Evolutionary conservation across 1,284 basidiomycete species (phyloP).

Genomic region (Cryptococcus maquisensis): DNA sequence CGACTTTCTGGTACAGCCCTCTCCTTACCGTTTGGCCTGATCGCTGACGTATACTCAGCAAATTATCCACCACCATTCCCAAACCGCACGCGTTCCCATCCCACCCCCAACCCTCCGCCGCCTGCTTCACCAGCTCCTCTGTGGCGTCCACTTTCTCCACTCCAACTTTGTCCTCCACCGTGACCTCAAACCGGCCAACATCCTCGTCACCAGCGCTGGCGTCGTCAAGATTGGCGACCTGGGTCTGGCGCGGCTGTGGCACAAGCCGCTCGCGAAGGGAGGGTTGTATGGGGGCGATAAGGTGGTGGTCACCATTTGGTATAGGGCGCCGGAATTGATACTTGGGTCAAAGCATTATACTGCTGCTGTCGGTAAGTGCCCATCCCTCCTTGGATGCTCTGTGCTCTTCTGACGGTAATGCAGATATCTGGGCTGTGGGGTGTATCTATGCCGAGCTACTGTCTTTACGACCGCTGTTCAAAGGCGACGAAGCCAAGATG

Average conservation of each 20-base stretch:
- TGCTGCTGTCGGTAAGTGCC: constrained; percentile 65
- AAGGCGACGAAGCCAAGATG: constrained; percentile 96
- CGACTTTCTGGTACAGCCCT: constrained; percentile 79
- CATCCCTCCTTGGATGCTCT: not conserved
- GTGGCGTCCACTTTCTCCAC: constrained; percentile 92
- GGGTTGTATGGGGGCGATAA: constrained; percentile 77
- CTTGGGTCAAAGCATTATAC: constrained; percentile 96
- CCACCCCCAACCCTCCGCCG: constrained; percentile 79
- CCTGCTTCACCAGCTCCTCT: constrained; percentile 90
- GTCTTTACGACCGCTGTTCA: constrained; percentile 92
- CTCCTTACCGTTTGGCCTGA: not conserved
- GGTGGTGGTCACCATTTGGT: constrained; percentile 99
- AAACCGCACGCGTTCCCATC: constrained; percentile 71
- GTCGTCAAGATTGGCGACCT: constrained; percentile 97
- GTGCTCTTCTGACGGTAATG: not conserved
- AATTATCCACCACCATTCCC: constrained; percentile 96
- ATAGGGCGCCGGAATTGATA: constrained; percentile 90
- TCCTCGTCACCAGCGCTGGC: constrained; percentile 83
- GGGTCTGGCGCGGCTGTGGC: constrained; percentile 76
- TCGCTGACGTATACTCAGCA: constrained; percentile 57
- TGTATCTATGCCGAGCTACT: constrained; percentile 96
- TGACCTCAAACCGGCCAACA: constrained; percentile 98
- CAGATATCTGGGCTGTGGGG: constrained; percentile 90
- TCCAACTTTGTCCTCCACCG: constrained; percentile 91
- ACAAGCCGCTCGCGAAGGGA: constrained; percentile 41